Evolutionary conservation across 208 protist species (phyloP).

Genomic region (Leishmania turanica): DNA sequence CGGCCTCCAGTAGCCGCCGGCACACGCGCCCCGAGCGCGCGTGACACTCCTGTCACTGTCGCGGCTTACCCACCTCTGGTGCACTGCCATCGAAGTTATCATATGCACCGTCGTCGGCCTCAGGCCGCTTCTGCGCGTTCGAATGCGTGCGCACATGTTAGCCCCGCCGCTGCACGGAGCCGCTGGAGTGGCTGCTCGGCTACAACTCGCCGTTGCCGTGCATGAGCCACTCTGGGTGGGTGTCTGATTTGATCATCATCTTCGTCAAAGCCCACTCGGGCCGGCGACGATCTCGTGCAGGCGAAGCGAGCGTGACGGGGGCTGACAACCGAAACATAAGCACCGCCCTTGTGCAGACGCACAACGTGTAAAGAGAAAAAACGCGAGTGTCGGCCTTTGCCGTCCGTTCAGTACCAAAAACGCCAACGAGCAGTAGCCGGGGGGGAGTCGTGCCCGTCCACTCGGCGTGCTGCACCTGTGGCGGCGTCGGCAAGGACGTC

Average conservation of each 20-base stretch:
- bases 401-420: neutral
- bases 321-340: neutral
- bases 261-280: neutral
- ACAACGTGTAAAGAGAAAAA: neutral
- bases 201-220: constrained; percentile 14
- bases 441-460: neutral
- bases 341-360: neutral
- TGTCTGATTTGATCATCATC: neutral
- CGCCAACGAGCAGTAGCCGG: neutral
- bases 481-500: neutral
- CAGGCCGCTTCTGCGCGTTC: neutral
- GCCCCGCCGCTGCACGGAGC: neutral
- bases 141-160: neutral
- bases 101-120: neutral
- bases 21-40: neutral
- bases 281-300: neutral
- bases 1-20: neutral
- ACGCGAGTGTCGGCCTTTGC: neutral
- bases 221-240: neutral
- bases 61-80: neutral
- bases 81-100: neutral
- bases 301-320: neutral
- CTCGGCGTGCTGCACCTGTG: neutral
- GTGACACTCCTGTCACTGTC: neutral
- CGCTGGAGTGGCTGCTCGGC: constrained; percentile 8